A percentile compares a stretch with the other conserved stretches of the same genome.
phyloP scores from a whole-genome alignment of 1,139 yeast genomes.

The Pichia sp. region DNA sequence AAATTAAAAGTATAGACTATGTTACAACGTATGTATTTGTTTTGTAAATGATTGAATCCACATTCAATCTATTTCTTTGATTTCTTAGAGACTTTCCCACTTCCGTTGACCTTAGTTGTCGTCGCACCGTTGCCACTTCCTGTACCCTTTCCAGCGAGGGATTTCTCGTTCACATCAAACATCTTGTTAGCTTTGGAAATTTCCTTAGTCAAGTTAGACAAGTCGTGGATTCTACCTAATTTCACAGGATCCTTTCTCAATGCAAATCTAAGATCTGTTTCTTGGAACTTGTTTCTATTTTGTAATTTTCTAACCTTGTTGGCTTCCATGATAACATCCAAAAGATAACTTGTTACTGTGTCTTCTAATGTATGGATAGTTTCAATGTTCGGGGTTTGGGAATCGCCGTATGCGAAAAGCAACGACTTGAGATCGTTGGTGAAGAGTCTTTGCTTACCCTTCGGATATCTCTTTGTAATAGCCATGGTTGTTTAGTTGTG shows the following conservation, averaged over 20 bases:
- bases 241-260: slow-evolving; percentile 80
- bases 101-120: not conserved
- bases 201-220: slow-evolving; percentile 68
- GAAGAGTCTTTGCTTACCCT: slow-evolving; percentile 40
- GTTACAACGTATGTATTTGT: too few relatives aligned
- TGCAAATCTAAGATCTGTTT: slow-evolving; percentile 88
- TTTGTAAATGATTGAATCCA: slow-evolving; percentile 1
- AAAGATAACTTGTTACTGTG: slow-evolving; percentile 71
- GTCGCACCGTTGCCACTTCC: not conserved
- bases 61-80: slow-evolving; percentile 5
- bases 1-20: not conserved
- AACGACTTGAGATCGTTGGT: slow-evolving; percentile 63
- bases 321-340: slow-evolving; percentile 66
- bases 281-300: slow-evolving; percentile 54
- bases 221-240: slow-evolving; percentile 80
- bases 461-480: slow-evolving; percentile 18
- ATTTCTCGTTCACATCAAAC: slow-evolving; percentile 48
- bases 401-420: slow-evolving; percentile 86
- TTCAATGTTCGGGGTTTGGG: slow-evolving; percentile 70
- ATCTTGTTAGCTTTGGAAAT: slow-evolving; percentile 80
- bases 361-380: slow-evolving; percentile 84
- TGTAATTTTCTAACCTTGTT: slow-evolving; percentile 46
- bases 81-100: slow-evolving; percentile 4
- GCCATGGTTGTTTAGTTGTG: slow-evolving; percentile 6
- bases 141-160: slow-evolving; percentile 6